These are phyloP conservation scores for Bolboschoenus planiculmis DNA, from an alignment of 176 grass and related monocot species.

Conservation along the genomic window DNA sequence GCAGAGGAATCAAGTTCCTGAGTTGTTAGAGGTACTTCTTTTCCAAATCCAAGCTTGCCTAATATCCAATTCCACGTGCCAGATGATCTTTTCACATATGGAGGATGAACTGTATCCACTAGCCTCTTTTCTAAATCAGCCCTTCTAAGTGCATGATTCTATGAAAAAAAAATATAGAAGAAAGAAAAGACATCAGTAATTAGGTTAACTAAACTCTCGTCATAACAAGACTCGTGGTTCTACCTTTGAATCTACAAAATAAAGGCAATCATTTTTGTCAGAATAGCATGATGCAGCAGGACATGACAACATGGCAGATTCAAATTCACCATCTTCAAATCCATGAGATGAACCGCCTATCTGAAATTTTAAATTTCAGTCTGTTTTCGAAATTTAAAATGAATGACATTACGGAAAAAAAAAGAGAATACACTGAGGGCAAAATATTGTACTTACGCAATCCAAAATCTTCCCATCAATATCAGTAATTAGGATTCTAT, in stretches of 20 bases:
- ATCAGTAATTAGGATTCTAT: conserved; percentile 47
- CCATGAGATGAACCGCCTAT: conserved; percentile 65
- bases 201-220: not conserved
- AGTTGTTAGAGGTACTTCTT: conserved; percentile 34
- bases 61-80: conserved; percentile 71
- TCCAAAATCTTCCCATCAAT: conserved; percentile 62
- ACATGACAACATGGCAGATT: conserved; percentile 67
- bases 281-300: conserved; percentile 79
- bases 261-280: conserved; percentile 59
- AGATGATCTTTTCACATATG: conserved; percentile 36
- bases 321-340: conserved; percentile 96
- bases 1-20: conserved; percentile 35
- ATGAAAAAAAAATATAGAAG: conserved; percentile 16
- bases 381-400: not conserved
- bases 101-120: conserved; percentile 70
- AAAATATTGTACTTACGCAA: conserved; percentile 45
- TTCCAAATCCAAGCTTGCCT: conserved; percentile 68
- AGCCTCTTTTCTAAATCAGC: conserved; percentile 67
- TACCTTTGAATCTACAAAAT: conserved; percentile 96
- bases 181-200: not conserved
- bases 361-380: conserved; percentile 35
- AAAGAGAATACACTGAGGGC: not conserved
- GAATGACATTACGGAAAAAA: not conserved
- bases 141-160: conserved; percentile 85
- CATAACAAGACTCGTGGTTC: conserved; percentile 6